Conservation (phyloP, 1,284 basidiomycete genomes). For the Ceratobasidium sp. region DNA sequence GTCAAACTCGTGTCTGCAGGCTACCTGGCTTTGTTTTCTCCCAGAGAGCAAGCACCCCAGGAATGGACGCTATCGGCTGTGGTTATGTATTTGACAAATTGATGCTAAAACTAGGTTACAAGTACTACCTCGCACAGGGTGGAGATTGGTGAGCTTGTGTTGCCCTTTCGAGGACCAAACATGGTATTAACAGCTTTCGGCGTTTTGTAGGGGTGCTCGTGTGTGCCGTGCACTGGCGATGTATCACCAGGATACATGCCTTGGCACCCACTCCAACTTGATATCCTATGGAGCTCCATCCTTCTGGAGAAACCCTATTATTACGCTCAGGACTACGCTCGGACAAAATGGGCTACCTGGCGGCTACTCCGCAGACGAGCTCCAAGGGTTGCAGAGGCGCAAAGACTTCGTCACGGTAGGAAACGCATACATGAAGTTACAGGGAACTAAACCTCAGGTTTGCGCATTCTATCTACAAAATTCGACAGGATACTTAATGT, state of each 20-base stretch:
- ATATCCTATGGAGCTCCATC: constrained; percentile 30
- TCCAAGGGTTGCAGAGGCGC: constrained; percentile 18
- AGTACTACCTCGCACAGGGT: constrained; percentile 50
- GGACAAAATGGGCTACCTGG: constrained; percentile 30
- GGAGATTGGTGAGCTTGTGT: constrained; percentile 13
- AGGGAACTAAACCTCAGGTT: constrained; percentile 50
- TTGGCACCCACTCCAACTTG: constrained; percentile 38
- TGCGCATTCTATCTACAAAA: background rate
- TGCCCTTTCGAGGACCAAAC: background rate
- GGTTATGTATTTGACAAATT: constrained; percentile 50
- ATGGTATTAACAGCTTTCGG: background rate
- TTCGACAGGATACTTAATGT: background rate
- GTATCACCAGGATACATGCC: constrained; percentile 38
- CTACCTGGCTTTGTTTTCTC: constrained; percentile 50
- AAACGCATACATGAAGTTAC: constrained; percentile 36
- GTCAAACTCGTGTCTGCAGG: constrained; percentile 6
- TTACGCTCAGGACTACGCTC: constrained; percentile 22
- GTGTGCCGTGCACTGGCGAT: constrained; percentile 38
- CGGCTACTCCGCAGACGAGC: constrained; percentile 30
- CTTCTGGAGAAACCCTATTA: constrained; percentile 43
- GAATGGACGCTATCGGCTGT: constrained; percentile 48
- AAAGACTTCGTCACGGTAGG: constrained; percentile 29
- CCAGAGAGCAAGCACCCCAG: constrained; percentile 46
- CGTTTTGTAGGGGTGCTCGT: constrained; percentile 19
- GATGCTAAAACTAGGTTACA: constrained; percentile 50